Conservation (phyloP, 352 stramenopile species). For the Globisporangium spinosum region DNA sequence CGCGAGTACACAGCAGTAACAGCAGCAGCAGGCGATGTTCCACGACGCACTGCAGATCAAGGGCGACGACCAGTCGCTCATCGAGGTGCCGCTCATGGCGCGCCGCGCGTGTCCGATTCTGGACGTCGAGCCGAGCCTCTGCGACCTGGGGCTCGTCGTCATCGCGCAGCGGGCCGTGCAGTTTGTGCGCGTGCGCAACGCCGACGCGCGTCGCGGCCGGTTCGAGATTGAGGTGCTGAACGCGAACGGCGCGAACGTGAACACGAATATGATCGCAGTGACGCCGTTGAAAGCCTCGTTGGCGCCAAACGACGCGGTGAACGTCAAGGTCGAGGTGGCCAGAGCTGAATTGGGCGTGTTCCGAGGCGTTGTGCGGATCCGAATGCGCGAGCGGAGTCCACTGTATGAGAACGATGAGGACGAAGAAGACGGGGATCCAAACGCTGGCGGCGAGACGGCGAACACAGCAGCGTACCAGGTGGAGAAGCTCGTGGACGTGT, state of each 20-base stretch:
- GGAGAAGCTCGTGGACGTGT: slow-evolving; percentile 81
- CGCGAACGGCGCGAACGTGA: slow-evolving; percentile 2
- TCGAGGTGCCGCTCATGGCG: slow-evolving; percentile 65
- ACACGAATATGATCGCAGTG: slow-evolving; percentile 15
- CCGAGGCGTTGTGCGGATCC: slow-evolving; percentile 38
- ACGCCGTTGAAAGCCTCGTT: slow-evolving; percentile 34
- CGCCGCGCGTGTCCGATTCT: slow-evolving; percentile 49
- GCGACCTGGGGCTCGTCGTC: slow-evolving; percentile 68
- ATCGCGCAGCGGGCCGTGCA: slow-evolving; percentile 46
- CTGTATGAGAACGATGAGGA: slow-evolving; percentile 16
- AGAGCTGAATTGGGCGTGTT: slow-evolving; percentile 38
- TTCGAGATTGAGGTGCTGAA: slow-evolving; percentile 59
- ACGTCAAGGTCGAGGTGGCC: slow-evolving; percentile 45
- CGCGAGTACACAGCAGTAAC: background rate
- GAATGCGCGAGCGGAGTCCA: slow-evolving; percentile 29
- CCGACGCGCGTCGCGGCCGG: slow-evolving; percentile 28
- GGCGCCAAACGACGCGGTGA: slow-evolving; percentile 27
- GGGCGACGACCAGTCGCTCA: slow-evolving; percentile 47
- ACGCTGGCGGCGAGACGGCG: background rate
- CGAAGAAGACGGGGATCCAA: slow-evolving; percentile 1
- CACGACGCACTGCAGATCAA: slow-evolving; percentile 60
- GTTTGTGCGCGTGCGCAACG: slow-evolving; percentile 56
- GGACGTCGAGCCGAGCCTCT: slow-evolving; percentile 46
- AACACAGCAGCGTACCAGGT: slow-evolving; percentile 14
- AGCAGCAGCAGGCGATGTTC: slow-evolving; percentile 29